Conservation (phyloP, 306 rosid species). For the Rosa lucieae region DNA sequence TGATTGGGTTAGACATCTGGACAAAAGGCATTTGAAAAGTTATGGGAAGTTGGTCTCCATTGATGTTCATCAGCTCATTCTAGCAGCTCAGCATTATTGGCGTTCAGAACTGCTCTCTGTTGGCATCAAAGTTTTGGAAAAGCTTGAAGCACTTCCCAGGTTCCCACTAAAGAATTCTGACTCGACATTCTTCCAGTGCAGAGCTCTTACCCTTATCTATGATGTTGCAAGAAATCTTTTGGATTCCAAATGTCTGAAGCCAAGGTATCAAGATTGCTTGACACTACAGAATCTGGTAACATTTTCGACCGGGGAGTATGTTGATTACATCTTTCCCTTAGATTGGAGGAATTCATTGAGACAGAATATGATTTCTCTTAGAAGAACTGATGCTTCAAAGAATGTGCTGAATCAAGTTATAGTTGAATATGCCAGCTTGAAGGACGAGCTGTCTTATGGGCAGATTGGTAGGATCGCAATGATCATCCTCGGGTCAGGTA, state of each 20-base stretch:
- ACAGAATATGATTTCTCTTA: constrained; percentile 38
- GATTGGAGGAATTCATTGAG: constrained; percentile 43
- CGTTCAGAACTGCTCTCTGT: constrained; percentile 44
- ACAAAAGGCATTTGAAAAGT: constrained; percentile 27
- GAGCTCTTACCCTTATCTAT: constrained; percentile 39
- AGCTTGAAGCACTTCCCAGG: constrained; percentile 38
- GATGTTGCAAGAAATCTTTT: constrained; percentile 50
- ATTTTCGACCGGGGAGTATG: constrained; percentile 27
- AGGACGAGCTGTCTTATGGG: constrained; percentile 33
- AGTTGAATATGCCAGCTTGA: constrained; percentile 20
- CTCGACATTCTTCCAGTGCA: constrained; percentile 28
- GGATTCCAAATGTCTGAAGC: constrained; percentile 29
- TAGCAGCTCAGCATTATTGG: constrained; percentile 55
- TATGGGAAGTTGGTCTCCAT: constrained; percentile 40
- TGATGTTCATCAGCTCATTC: constrained; percentile 35
- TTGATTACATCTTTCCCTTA: constrained; percentile 31
- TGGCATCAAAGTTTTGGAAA: constrained; percentile 51
- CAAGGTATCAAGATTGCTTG: neutral
- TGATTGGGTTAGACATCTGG: constrained; percentile 48
- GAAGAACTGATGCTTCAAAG: constrained; percentile 35
- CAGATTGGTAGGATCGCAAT: constrained; percentile 50
- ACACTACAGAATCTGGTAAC: constrained; percentile 10
- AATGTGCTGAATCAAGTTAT: constrained; percentile 32
- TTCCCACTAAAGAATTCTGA: constrained; percentile 15
- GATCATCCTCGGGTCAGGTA: constrained; percentile 47